These are phyloP conservation scores for Phytopythium helicoides DNA, from an alignment of 352 stramenopile species.

Conservation along the genomic window DNA sequence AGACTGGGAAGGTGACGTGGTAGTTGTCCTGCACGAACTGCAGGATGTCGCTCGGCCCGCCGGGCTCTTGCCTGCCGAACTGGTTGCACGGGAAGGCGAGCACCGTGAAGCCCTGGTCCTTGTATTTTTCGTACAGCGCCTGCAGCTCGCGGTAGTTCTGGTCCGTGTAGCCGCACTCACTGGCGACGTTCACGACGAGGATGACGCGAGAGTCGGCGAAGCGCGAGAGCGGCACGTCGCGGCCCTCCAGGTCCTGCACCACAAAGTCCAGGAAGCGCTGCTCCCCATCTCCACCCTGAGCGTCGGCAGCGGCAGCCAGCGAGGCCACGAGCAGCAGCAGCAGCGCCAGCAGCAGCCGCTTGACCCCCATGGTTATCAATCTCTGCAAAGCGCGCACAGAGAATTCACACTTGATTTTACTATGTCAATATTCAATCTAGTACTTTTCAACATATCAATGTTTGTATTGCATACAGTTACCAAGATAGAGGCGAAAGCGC, in stretches of 20 bases:
- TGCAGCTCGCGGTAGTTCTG: conserved; percentile 79
- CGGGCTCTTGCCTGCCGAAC: conserved; percentile 91
- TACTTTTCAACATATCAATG: background rate
- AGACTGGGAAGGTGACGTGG: conserved; percentile 80
- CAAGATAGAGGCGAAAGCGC: no score
- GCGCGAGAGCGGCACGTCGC: conserved; percentile 38
- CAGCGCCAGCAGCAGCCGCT: conserved; percentile 9
- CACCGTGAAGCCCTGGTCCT: conserved; percentile 76
- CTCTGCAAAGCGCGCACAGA: no score
- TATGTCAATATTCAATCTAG: no score
- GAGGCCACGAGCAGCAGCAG: conserved; percentile 7
- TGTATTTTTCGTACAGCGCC: conserved; percentile 76
- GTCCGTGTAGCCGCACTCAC: conserved; percentile 77
- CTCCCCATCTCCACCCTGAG: background rate
- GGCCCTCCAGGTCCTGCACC: conserved; percentile 45
- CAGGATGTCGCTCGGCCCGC: conserved; percentile 63
- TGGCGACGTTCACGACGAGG: conserved; percentile 83
- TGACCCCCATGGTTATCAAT: no score
- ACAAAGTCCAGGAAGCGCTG: conserved; percentile 59
- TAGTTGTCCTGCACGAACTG: conserved; percentile 74
- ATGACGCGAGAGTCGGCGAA: conserved; percentile 63
- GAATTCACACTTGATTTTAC: no score
- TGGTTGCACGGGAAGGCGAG: conserved; percentile 96
- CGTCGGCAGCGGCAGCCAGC: conserved; percentile 4
- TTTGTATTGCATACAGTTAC: no score